Evolutionary conservation across 78 protist species (phyloP), one percentile per base, ranked within the genome.

Genomic region (Dictyostelium intermedium): DNA sequence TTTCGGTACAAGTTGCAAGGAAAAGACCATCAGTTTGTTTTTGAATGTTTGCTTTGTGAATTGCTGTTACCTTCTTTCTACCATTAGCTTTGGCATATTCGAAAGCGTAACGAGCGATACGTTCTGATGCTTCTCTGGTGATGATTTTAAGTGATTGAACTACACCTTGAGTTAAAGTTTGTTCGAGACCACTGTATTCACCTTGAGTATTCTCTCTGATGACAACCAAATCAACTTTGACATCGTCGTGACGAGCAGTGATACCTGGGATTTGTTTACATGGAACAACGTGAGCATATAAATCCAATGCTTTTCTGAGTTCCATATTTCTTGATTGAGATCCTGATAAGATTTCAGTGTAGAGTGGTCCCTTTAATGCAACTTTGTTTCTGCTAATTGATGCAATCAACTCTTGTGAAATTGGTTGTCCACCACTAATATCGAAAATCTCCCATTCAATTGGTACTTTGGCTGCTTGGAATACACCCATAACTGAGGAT

Each of bases 131-230:
- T 53, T 92, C 89, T 47, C 80, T 82, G 27, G 98, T 95, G 45
- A 97, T 87, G 77, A 98, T 84, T 76, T 96, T 92, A 35, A 97
- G 72, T 37, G 95, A 69, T 82, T 95, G 95, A 11, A 93, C 97
- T 11, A 98, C 96, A 86, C 97, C 97, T 72, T 96, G 96, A 27
- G 63, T 74, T 35, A 79, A 27, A 43, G 92, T 78, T 69, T 95
- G 94, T 50, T 87, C 89, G 23, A 83, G 79, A 23, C 97, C 94
- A 77, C 76, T 63, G 91, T 93, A 93, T 43, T 85, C 96, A 70
- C 97, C 99, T 91, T 98, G 98, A 32, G 98, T 97, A 93, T 98
- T 98, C 60, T 98, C 98, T 39, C 99, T 91, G 47, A 98, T 84
- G 80, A 97, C 94, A 39, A 97, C 96, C 23, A 94, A 50, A 70